phyloP scores from a whole-genome alignment of 768 basidiomycete species.

The Epithele typhae region DNA sequence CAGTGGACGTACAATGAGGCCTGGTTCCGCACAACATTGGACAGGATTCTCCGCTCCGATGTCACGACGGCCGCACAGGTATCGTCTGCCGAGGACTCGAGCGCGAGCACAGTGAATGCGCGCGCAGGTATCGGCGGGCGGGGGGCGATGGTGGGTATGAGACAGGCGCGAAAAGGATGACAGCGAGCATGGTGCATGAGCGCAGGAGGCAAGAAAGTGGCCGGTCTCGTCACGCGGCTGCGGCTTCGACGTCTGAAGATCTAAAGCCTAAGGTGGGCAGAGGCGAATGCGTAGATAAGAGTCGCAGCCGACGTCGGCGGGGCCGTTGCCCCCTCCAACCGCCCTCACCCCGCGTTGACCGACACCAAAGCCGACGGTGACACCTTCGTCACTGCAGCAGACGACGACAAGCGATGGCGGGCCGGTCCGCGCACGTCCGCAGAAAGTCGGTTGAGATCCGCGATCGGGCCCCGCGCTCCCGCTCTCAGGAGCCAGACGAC shows the following conservation, averaged over 20 bases:
- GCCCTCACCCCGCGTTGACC: too few relatives aligned
- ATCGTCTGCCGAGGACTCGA: slow-evolving; percentile 93
- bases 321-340: too few relatives aligned
- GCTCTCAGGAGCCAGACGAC: not conserved
- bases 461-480: not conserved
- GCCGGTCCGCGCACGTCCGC: slow-evolving; percentile 7
- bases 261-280: too few relatives aligned
- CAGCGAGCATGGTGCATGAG: slow-evolving; percentile 1
- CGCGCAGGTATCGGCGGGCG: not conserved
- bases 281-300: too few relatives aligned
- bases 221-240: too few relatives aligned
- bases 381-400: not conserved
- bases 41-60: slow-evolving; percentile 62
- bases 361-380: too few relatives aligned
- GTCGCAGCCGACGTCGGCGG: too few relatives aligned
- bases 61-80: slow-evolving; percentile 87
- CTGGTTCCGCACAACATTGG: slow-evolving; percentile 87
- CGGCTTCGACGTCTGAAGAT: too few relatives aligned
- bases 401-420: slow-evolving; percentile 6
- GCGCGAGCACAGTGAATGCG: slow-evolving; percentile 60
- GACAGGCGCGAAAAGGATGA: not conserved
- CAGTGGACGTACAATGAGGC: slow-evolving; percentile 45
- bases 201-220: not conserved
- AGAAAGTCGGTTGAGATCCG: not conserved
- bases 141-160: not conserved